Percentiles rank a stretch among this genome's conserved stretches.
phyloP scores from a whole-genome alignment of 371 early-diverging fungal species.

The Mortierella sp. region DNA sequence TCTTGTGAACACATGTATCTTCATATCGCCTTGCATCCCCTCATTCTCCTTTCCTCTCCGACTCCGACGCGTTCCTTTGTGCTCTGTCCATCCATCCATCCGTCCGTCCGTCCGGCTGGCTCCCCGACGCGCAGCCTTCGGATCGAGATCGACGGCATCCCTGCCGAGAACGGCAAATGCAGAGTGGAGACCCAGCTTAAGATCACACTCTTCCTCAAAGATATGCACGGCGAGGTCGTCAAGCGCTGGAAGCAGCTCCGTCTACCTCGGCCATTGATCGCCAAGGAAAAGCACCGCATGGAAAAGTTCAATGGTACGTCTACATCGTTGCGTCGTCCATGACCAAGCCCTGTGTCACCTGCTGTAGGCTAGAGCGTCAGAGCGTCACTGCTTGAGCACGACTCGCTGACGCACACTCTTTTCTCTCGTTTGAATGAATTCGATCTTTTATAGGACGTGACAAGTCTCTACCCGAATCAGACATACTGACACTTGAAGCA shows the following conservation, averaged over 20 bases:
- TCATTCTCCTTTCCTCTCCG: too few relatives aligned
- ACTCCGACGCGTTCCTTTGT: too few relatives aligned
- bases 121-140: constrained; percentile 36
- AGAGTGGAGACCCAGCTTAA: constrained; percentile 84
- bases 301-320: constrained; percentile 50
- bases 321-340: too few relatives aligned
- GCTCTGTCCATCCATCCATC: too few relatives aligned
- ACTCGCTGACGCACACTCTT: too few relatives aligned
- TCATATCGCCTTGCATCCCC: too few relatives aligned
- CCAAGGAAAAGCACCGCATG: constrained; percentile 65
- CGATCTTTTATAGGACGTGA: background rate
- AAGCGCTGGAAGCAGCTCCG: constrained; percentile 72
- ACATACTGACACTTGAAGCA: constrained; percentile 61
- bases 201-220: constrained; percentile 68
- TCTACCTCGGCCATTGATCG: constrained; percentile 70
- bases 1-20: too few relatives aligned
- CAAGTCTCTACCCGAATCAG: constrained; percentile 6
- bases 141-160: constrained; percentile 70
- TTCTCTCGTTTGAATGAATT: too few relatives aligned
- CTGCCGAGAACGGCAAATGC: constrained; percentile 75
- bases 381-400: too few relatives aligned
- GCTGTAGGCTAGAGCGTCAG: too few relatives aligned
- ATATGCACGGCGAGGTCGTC: constrained; percentile 63
- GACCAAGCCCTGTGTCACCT: too few relatives aligned
- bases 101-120: too few relatives aligned